Evolutionary conservation across 139 green algal genomes (phyloP), one percentile per base, ranked within the genome.

Genomic region (Tetradesmus obliquus): DNA sequence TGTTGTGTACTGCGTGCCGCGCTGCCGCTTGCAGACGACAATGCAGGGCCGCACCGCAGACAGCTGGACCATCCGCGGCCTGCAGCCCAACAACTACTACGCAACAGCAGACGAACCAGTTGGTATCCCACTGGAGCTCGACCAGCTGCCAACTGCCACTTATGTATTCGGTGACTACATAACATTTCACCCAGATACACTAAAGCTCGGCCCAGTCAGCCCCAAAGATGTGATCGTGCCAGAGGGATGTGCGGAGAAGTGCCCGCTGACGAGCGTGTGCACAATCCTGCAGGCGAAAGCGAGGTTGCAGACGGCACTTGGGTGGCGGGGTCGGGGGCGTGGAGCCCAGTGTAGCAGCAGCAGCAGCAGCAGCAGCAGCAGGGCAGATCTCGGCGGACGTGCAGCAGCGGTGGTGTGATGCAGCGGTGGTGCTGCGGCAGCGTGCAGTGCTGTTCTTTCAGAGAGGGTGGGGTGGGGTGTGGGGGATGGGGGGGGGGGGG

Each of bases 41-140:
- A 32, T 86, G 3, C 69, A 83, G 7, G 91, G 93, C 22, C 2
- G 66, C 13, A 9, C 51, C 1, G 93, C 90, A 22, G 92, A 93
- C 87, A 90, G 92, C 22, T 95, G 93, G 93, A 55, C 72, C 4
- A 86, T 79, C 22, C 24, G 82, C 15, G 93, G 93, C 4, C 81
- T 95, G 53, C 93, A 95, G 86, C 90, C 88, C 51, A 95, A 95
- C 72, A 91, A 92, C 69, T 95, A 92, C 58, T 92, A 84, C n/a
- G 66, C 80, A 0, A 92, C 60, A 88, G 81, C 88, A n/a, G 88
- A 92, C 32, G 80, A 74, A 5, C 19, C 7, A 6, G 66, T 53
- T 19, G 76, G 17, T 1, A 13, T 86, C 2, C 88, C 88, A 3
- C 9, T 91, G 76, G 54, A 91, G 88, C 76, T 91, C 17, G 86